These are phyloP conservation scores for Miscanthus sacchariflorus DNA, from an alignment of 202 grass and related monocot genomes.

Conservation along the genomic window DNA sequence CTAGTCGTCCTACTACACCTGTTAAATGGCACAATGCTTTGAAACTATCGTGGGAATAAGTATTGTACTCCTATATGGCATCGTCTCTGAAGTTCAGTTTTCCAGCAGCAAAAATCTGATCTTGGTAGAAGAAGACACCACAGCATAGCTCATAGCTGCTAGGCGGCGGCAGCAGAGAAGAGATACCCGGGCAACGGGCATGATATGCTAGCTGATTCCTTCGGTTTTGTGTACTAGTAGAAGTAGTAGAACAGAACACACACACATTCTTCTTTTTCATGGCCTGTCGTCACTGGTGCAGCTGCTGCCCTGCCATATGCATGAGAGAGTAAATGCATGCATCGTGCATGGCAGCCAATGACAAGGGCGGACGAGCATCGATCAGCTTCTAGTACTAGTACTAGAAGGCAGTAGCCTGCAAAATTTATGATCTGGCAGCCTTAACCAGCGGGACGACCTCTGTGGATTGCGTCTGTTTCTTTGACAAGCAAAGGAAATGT, in stretches of 20 bases:
- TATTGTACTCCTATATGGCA: neutral
- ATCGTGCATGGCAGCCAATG: conserved; percentile 7
- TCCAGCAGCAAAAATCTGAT: neutral
- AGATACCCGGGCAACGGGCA: neutral
- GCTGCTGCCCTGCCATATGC: conserved; percentile 9
- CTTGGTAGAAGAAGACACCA: neutral
- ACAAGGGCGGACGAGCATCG: neutral
- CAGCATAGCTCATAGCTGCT: neutral
- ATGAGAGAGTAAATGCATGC: conserved; percentile 25
- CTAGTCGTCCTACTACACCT: no score
- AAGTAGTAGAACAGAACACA: neutral
- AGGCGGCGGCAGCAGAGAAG: neutral
- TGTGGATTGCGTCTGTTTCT: conserved; percentile 17
- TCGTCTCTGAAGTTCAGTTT: neutral
- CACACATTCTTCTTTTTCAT: conserved; percentile 38
- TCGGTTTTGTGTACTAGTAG: neutral
- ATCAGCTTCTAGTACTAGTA: neutral
- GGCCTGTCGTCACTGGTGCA: conserved; percentile 1
- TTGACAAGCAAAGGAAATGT: conserved; percentile 4
- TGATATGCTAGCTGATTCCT: conserved; percentile 27
- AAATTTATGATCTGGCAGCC: conserved; percentile 38
- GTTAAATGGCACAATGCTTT: no score
- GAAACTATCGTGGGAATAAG: neutral
- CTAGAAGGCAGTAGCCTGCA: conserved; percentile 17
- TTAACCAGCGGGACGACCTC: conserved; percentile 12